These are phyloP conservation scores for Porpolomopsis calyptriformis DNA, from an alignment of 768 basidiomycete genomes.

Conservation along the genomic window DNA sequence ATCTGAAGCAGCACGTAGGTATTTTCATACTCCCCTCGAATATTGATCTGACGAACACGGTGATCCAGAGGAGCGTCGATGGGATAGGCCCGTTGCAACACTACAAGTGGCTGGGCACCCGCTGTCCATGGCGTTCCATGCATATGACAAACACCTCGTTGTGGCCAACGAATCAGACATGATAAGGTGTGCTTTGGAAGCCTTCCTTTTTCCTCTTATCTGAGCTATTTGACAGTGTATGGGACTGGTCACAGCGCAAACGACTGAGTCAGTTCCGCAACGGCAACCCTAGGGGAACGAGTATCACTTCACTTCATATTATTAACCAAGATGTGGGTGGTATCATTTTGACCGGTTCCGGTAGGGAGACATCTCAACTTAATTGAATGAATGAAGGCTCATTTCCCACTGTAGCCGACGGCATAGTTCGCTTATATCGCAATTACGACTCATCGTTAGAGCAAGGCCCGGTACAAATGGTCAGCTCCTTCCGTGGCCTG, in stretches of 20 bases:
- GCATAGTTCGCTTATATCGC: slow-evolving; percentile 81
- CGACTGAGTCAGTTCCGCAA: slow-evolving; percentile 80
- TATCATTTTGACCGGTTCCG: slow-evolving; percentile 77
- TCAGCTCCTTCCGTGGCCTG: slow-evolving; percentile 86
- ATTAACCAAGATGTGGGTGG: slow-evolving; percentile 95
- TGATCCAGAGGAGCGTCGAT: slow-evolving; percentile 48
- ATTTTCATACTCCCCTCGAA: slow-evolving; percentile 6
- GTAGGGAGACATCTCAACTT: slow-evolving; percentile 39
- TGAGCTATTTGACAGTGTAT: slow-evolving; percentile 47
- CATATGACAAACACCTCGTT: slow-evolving; percentile 83
- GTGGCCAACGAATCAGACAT: slow-evolving; percentile 79
- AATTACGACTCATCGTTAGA: slow-evolving; percentile 75
- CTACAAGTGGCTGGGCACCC: slow-evolving; percentile 52
- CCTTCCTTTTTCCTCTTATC: slow-evolving; percentile 2
- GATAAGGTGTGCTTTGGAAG: slow-evolving; percentile 49
- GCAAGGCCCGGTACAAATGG: slow-evolving; percentile 75
- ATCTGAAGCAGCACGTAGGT: slow-evolving; percentile 63
- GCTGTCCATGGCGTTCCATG: slow-evolving; percentile 77
- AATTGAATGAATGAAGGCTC: background rate
- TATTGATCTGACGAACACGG: slow-evolving; percentile 1
- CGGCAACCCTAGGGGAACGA: slow-evolving; percentile 71
- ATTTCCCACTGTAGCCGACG: slow-evolving; percentile 55
- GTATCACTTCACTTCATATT: slow-evolving; percentile 80
- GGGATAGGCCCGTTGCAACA: slow-evolving; percentile 65
- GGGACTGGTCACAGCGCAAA: slow-evolving; percentile 84